Base-by-base conservation (phyloP, 352 stramenopile genomes). In the Pythium scleroteichum region DNA sequence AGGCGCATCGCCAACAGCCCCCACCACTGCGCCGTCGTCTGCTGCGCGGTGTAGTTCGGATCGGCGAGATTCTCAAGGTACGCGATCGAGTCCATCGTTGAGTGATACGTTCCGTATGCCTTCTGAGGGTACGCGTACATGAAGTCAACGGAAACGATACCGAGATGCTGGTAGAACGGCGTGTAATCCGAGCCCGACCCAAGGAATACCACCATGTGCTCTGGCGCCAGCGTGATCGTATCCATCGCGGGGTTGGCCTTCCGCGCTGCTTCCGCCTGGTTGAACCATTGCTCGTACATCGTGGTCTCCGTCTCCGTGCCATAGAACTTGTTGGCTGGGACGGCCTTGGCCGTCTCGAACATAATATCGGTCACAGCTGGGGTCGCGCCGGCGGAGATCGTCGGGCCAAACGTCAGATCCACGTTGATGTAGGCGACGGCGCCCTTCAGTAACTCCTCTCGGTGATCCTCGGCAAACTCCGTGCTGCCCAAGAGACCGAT, bases 371-470 rank as follows among this genome's bases (percentile, higher is more conserved):
- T 73, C 44, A 96, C 76, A 4, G 85, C 86, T 17, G 85, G 85
- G 8, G 82, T 86, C 9, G 77, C 79, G 32, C 61, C 73, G 9
- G 80, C 83, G 4, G 61, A 55, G 12, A 90, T 64, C 4, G 69
- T 40, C n/a, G 75, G 58, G 3, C 88, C 88, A 0, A 79, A 70
- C 4, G 93, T 81, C 10, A 56, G 68, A 60, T 96, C 88, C 0
- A 93, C 82, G 62, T 97, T 97, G 17, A 97, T 69, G 66, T 96
- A 96, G 8, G 82, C 80, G 2, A 88, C 71, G 1, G 79, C 79
- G 6, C 90, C 47, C 35, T 77, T 57, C 24, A 83, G 68, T 32
- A 90, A 59, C 17, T 57, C 20, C 14, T 78, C 44, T 9, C 60
- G 69, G 50, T 90, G 69, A 13, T 88, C 70, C 56, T 97, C 87